Base-by-base conservation (phyloP, 352 stramenopile genomes). In the Globisporangium nodosum region DNA sequence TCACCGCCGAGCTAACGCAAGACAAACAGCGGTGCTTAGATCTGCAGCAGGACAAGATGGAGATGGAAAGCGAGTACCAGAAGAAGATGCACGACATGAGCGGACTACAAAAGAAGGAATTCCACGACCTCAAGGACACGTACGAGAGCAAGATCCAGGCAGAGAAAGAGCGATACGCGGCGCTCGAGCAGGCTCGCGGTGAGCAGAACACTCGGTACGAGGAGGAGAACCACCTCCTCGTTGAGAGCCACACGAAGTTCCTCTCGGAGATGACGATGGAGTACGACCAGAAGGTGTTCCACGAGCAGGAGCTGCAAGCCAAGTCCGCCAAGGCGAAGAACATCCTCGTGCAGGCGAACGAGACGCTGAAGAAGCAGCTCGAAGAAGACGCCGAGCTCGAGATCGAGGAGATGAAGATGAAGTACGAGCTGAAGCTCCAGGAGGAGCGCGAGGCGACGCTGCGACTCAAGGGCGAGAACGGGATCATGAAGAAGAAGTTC, bases 401-500 rank as follows among this genome's bases (percentile, higher is more conserved):
- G 64, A 92, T 98, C 20, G 87, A 97, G 52, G 89, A 96, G 39
- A 67, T 98, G 31, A 96, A 96, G 40, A 84, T 81, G 49, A 91
- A 84, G 53, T 98, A 97, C 60, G 91, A 98, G 58, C 67, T 84
- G 7, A 96, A 97, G 64, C 69, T 98, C 30, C 72, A 87, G 20
- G 84, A 88, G 30, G 88, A 97, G 51, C 76, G 88, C 0, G 88
- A 98, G 64, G 87, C 89, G 4, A 98, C 90, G 20, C 68, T 98
- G 50, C 87, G 90, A 3, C 86, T 96, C n/a, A 98, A 98, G 66
- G 90, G 92, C 16, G 94, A 98, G 64, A 98, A 98, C 56, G 93
- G 91, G 6, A 97, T 98, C 65, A 97, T 98, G 90, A 97, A 96
- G 66, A 98, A 98, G 66, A 98, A 98, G 64, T 98, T 97, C 49